Evolutionary conservation across 192 early-diverging fungal genomes (phyloP), one percentile per base, ranked within the genome.

Genomic region (Neocallimastix lanati): DNA sequence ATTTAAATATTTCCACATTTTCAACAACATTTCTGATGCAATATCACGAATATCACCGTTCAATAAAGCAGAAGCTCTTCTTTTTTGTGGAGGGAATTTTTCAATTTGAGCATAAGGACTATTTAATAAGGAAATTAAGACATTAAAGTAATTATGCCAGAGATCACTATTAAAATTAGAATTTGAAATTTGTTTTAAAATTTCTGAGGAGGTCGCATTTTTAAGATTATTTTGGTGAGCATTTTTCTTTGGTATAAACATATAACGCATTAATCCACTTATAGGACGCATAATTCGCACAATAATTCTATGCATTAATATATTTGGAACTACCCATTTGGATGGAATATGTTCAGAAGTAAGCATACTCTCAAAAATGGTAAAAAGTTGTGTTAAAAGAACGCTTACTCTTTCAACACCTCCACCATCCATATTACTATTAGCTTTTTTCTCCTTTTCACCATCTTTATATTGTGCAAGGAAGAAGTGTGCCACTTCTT

Each of bases 21-120:
- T 80, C 29, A 85, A 80, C 58, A 93, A 83, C 28, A 89, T 28
- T 76, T 86, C 86, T 14, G 85, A 86, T 25, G 86, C 92, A 28
- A 83, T 83, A 15, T 87, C 90, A 38, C 89, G 86, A 33, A 92
- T 86, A 81, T 92, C 92, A 28, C 88, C 86, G 9, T 85, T 85
- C 7, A 93, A 80, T 77, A 89, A 85, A 82, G 88, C 86, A 11
- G 89, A 81, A 2, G 88, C 84, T 28, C 91, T 84, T 37, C 87
- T 84, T 11, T 82, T 81, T 79, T 91, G 90, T 9, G 90, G 89
- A 4, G 84, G 78, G 80, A 88, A 90, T 11, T 83, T 80, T 80
- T 90, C 90, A n/a, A 90, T 85, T 38, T 89, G 86, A 35, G 91
- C 79, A 79, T 83, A 84, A 29, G 82, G 85, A 76, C 86, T 90